Evolutionary conservation across 805 yeast species (phyloP).

Genomic region (Candida bentonensis): DNA sequence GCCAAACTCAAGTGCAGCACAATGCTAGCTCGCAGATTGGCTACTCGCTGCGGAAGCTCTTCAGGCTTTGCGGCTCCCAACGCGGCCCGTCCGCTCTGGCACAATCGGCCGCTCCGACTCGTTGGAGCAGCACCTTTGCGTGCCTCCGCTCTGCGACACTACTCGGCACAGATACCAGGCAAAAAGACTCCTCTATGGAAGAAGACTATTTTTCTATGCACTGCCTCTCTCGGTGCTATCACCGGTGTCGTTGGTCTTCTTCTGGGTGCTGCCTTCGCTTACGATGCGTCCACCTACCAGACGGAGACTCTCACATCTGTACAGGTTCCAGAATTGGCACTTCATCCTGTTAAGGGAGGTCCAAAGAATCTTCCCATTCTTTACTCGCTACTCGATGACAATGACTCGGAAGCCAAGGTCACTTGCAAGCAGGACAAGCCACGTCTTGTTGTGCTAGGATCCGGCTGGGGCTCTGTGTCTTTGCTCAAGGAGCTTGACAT

Average conservation of each 20-base stretch:
- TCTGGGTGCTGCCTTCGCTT: slow-evolving; percentile 40
- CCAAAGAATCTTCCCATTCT: slow-evolving; percentile 58
- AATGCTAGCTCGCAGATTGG: too few relatives aligned
- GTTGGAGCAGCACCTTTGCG: too few relatives aligned
- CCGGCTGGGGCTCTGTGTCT: slow-evolving; percentile 63
- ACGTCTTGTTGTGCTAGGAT: slow-evolving; percentile 45
- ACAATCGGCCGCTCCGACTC: too few relatives aligned
- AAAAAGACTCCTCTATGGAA: background rate
- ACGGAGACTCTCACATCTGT: slow-evolving; percentile 24
- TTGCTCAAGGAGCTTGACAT: slow-evolving; percentile 36
- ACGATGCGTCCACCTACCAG: slow-evolving; percentile 52
- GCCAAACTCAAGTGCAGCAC: too few relatives aligned
- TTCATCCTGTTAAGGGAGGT: slow-evolving; percentile 47
- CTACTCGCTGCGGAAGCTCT: too few relatives aligned
- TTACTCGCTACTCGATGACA: slow-evolving; percentile 40
- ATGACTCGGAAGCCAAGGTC: slow-evolving; percentile 33
- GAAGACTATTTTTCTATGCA: background rate
- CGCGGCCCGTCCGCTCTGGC: too few relatives aligned
- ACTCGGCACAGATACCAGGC: background rate
- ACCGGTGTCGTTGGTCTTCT: background rate
- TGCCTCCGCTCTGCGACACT: too few relatives aligned
- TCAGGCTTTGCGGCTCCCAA: too few relatives aligned
- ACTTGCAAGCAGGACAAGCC: slow-evolving; percentile 29
- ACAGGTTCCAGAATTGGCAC: slow-evolving; percentile 36
- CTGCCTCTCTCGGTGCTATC: background rate